phyloP scores from a whole-genome alignment of 306 rosid species.

The Vigna trinervia region DNA sequence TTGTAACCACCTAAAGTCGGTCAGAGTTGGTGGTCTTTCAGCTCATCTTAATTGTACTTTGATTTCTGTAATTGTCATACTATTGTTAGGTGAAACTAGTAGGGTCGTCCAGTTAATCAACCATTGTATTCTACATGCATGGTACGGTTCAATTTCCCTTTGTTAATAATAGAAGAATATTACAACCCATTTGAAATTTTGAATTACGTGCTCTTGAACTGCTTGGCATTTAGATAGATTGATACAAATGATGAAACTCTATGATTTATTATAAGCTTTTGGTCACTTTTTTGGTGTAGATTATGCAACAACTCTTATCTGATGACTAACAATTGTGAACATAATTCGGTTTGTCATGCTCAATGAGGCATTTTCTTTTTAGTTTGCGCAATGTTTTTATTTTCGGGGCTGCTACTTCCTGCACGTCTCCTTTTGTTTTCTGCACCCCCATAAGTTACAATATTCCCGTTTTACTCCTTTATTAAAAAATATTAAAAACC shows the following conservation, averaged over 20 bases:
- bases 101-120: neutral
- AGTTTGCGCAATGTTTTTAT: too few relatives aligned
- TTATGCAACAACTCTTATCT: too few relatives aligned
- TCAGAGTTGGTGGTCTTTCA: neutral
- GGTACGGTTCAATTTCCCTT: neutral
- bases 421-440: too few relatives aligned
- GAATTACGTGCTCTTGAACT: neutral
- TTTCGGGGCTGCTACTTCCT: too few relatives aligned
- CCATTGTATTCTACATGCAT: neutral
- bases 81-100: neutral
- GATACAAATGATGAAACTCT: neutral
- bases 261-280: neutral
- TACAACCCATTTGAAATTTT: neutral
- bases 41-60: conserved; percentile 3
- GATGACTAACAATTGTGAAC: neutral
- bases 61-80: neutral
- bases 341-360: too few relatives aligned
- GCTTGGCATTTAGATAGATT: neutral
- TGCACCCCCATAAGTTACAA: too few relatives aligned
- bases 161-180: neutral
- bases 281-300: too few relatives aligned
- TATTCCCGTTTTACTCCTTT: too few relatives aligned
- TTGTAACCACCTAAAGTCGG: neutral
- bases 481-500: too few relatives aligned
- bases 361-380: too few relatives aligned